Conservation (phyloP, 306 rosid genomes). For the Pyrus betulifolia region DNA sequence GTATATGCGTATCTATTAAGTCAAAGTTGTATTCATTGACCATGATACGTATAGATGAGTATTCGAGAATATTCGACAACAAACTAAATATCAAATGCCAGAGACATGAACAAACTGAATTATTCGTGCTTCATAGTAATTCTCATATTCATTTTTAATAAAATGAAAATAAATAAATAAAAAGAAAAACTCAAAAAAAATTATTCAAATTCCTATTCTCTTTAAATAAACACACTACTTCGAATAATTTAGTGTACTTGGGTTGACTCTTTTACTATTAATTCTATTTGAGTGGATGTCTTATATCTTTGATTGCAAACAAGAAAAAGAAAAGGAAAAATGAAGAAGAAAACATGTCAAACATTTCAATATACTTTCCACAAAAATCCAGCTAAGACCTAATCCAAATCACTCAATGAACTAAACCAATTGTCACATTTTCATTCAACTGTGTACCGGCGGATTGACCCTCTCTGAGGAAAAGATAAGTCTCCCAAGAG, state of each 20-base stretch:
- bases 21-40: neutral
- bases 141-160: neutral
- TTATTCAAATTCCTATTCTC: neutral
- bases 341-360: neutral
- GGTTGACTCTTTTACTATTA: neutral
- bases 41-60: neutral
- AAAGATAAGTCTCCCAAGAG: constrained; percentile 16
- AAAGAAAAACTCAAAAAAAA: neutral
- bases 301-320: neutral
- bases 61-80: too few species aligned
- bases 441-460: neutral
- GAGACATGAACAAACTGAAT: neutral
- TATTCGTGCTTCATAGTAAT: neutral
- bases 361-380: neutral
- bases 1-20: too few species aligned
- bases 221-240: too few species aligned
- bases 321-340: neutral
- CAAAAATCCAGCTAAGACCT: neutral
- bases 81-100: too few species aligned
- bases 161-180: too few species aligned
- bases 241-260: neutral
- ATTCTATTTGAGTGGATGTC: neutral
- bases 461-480: neutral
- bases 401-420: neutral
- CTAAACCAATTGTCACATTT: neutral